Conservation (phyloP, 2,329 filamentous ascomycete species). For the Trichoderma oligosporum region DNA sequence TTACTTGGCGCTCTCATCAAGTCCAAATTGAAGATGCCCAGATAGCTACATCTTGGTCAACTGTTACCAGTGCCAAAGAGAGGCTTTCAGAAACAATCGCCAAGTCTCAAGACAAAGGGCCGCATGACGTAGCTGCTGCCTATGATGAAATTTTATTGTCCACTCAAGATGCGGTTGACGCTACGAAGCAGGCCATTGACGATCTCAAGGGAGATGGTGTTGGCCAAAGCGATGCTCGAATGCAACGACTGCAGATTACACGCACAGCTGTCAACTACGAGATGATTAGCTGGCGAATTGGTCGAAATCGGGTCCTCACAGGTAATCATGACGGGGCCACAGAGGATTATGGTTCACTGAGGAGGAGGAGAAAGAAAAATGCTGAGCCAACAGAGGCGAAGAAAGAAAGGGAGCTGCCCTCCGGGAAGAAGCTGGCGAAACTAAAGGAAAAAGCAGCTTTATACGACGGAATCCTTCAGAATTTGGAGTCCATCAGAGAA, state of each 20-base stretch:
- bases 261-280: conserved; percentile 92
- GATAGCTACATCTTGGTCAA: conserved; percentile 78
- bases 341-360: conserved; percentile 46
- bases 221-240: conserved; percentile 74
- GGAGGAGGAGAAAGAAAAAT: conserved; percentile 52
- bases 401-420: conserved; percentile 58
- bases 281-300: conserved; percentile 90
- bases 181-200: conserved; percentile 88
- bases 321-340: conserved; percentile 75
- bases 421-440: conserved; percentile 70
- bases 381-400: conserved; percentile 39
- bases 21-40: conserved; percentile 90
- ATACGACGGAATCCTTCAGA: conserved; percentile 88
- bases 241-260: conserved; percentile 91
- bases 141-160: conserved; percentile 89
- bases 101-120: conserved; percentile 42
- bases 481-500: conserved; percentile 83
- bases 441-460: conserved; percentile 83
- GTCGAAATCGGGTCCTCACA: conserved; percentile 83
- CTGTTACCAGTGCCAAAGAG: conserved; percentile 56
- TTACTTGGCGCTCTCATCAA: conserved; percentile 80
- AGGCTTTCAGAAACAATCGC: conserved; percentile 47
- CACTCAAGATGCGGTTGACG: conserved; percentile 90
- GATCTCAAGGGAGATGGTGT: conserved; percentile 82
- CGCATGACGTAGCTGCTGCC: conserved; percentile 70